phyloP scores from a whole-genome alignment of 352 stramenopile species.

The Globisporangium uncinulatum region DNA sequence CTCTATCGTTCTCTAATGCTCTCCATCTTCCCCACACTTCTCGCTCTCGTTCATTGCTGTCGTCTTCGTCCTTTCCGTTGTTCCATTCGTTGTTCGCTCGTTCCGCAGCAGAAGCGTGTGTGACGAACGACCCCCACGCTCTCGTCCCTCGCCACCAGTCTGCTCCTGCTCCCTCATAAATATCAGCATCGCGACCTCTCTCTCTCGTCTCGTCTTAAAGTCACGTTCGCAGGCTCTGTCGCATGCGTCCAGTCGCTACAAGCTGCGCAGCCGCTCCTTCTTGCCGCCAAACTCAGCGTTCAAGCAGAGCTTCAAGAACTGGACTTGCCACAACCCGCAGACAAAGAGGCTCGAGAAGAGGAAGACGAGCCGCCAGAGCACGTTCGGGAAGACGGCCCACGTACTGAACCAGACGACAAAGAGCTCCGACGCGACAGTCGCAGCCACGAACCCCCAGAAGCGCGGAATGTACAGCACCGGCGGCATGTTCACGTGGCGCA shows the following conservation, averaged over 20 bases:
- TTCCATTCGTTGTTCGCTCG: neutral
- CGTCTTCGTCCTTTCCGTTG: neutral
- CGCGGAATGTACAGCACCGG: slow-evolving; percentile 59
- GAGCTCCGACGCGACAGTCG: slow-evolving; percentile 41
- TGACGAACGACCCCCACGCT: neutral
- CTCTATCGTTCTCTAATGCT: slow-evolving; percentile 2
- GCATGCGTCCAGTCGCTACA: slow-evolving; percentile 22
- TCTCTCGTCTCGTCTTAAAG: neutral
- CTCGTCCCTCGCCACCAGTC: neutral
- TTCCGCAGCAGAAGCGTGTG: too few relatives aligned
- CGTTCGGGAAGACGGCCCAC: slow-evolving; percentile 71
- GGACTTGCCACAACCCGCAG: slow-evolving; percentile 58
- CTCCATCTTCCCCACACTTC: neutral
- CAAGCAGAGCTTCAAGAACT: slow-evolving; percentile 61
- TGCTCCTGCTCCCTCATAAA: slow-evolving; percentile 1
- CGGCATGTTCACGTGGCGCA: slow-evolving; percentile 49
- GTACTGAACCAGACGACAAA: slow-evolving; percentile 78
- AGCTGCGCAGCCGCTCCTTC: slow-evolving; percentile 71
- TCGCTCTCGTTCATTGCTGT: neutral
- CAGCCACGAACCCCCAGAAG: slow-evolving; percentile 67
- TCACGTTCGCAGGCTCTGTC: neutral
- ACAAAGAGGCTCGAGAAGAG: slow-evolving; percentile 45
- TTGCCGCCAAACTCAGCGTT: slow-evolving; percentile 71
- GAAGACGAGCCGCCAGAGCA: slow-evolving; percentile 67
- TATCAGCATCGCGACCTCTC: neutral